These are phyloP conservation scores for Gomphus bonarii DNA, from an alignment of 1,284 basidiomycete genomes.

Conservation along the genomic window DNA sequence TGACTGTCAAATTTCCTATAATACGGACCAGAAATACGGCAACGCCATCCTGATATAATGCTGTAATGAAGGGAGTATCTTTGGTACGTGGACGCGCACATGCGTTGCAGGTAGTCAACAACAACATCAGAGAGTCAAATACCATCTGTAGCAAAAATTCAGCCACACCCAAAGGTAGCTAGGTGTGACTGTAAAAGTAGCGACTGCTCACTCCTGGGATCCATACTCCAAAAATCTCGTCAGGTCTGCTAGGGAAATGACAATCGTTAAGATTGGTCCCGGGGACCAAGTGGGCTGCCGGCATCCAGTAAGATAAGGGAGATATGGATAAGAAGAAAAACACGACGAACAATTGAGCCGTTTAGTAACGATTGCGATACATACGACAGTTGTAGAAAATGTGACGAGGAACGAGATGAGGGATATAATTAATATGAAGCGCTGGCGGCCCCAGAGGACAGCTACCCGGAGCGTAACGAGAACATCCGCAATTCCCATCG, in stretches of 20 bases:
- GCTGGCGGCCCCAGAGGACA: slow-evolving; percentile 10
- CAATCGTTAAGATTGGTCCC: background rate
- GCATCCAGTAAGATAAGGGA: no score
- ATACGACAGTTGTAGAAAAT: background rate
- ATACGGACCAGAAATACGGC: slow-evolving; percentile 11
- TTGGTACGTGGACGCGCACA: slow-evolving; percentile 14
- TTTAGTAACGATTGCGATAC: background rate
- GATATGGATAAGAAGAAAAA: background rate
- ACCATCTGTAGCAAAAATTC: slow-evolving; percentile 9
- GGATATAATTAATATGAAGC: background rate
- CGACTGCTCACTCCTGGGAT: slow-evolving; percentile 8
- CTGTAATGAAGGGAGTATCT: slow-evolving; percentile 4
- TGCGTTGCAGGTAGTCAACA: slow-evolving; percentile 14
- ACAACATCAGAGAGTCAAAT: slow-evolving; percentile 16
- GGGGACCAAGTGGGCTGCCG: background rate
- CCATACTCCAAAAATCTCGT: slow-evolving; percentile 5
- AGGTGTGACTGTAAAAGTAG: background rate
- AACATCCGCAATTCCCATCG: slow-evolving; percentile 6
- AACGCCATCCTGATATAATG: slow-evolving; percentile 16
- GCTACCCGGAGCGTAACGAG: slow-evolving; percentile 9
- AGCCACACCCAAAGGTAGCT: background rate
- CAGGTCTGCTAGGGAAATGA: background rate
- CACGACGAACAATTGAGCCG: background rate
- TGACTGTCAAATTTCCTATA: background rate
- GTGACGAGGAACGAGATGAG: slow-evolving; percentile 1